These are phyloP conservation scores for Pyricularia grisea DNA, from an alignment of 2,329 filamentous ascomycete species.

Conservation along the genomic window DNA sequence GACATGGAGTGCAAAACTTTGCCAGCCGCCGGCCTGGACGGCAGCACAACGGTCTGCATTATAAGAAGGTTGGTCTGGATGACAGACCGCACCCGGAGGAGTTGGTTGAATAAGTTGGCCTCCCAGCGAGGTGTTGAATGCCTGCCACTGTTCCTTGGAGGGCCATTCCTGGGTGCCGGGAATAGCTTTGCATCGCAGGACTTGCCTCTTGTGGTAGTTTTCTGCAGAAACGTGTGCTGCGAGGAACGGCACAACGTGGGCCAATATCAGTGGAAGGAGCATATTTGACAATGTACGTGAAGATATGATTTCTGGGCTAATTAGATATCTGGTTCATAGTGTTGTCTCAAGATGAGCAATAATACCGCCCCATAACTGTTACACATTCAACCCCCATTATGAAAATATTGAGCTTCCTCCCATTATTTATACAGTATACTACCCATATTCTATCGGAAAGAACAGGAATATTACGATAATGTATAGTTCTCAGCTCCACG, in stretches of 20 bases:
- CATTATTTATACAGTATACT: not conserved
- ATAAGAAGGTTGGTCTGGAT: constrained; percentile 17
- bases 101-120: constrained; percentile 31
- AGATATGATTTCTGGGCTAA: not conserved
- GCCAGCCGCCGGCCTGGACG: constrained; percentile 11
- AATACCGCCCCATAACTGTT: not conserved
- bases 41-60: constrained; percentile 10
- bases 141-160: constrained; percentile 29
- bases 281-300: not conserved
- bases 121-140: constrained; percentile 32
- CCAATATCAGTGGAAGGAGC: not conserved
- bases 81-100: constrained; percentile 36
- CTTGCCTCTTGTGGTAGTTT: not conserved
- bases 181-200: constrained; percentile 11
- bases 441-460: not conserved
- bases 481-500: not conserved
- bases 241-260: too few relatives aligned
- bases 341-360: not conserved
- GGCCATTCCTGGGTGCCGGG: constrained; percentile 35
- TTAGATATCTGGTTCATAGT: not conserved
- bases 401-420: not conserved
- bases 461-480: not conserved
- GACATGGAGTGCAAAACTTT: constrained; percentile 23
- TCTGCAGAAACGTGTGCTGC: not conserved
- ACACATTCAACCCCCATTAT: not conserved